Conservation (phyloP, 1,284 basidiomycete genomes). For the Anthracocystis panici-leucophaei region DNA sequence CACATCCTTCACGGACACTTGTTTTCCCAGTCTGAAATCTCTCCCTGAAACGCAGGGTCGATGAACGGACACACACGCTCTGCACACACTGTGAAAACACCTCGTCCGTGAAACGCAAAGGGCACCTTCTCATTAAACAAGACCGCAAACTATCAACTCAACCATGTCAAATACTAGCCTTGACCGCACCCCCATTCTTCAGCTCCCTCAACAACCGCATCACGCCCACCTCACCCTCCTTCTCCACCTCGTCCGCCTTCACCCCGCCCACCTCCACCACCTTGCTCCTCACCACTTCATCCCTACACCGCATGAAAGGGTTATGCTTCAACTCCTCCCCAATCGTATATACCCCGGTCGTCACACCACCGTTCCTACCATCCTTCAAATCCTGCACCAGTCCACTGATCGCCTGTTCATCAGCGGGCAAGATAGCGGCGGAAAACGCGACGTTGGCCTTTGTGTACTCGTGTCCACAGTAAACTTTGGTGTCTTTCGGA, state of each 20-base stretch:
- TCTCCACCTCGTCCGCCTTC: slow-evolving; percentile 59
- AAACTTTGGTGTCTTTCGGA: slow-evolving; percentile 84
- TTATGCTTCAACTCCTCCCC: slow-evolving; percentile 78
- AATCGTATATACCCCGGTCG: slow-evolving; percentile 83
- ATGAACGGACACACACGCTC: not conserved
- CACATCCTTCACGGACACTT: not conserved
- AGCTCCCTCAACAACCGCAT: slow-evolving; percentile 82
- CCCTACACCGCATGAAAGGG: slow-evolving; percentile 68
- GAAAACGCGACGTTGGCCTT: slow-evolving; percentile 68
- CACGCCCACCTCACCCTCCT: slow-evolving; percentile 74
- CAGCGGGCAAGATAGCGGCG: slow-evolving; percentile 75
- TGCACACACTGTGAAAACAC: not conserved
- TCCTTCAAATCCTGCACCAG: slow-evolving; percentile 70
- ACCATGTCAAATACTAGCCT: slow-evolving; percentile 55
- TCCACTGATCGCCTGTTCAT: slow-evolving; percentile 74
- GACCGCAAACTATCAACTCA: too few species aligned
- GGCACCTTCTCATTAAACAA: not conserved
- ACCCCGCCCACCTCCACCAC: slow-evolving; percentile 43
- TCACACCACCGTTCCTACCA: slow-evolving; percentile 72
- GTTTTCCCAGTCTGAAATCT: too few species aligned
- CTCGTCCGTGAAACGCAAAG: not conserved
- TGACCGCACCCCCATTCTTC: slow-evolving; percentile 77
- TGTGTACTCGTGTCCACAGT: slow-evolving; percentile 80
- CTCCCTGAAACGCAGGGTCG: too few species aligned
- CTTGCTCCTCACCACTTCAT: slow-evolving; percentile 67